These are phyloP conservation scores for Umbelopsis sp. DNA, from an alignment of 192 early-diverging fungal genomes.

Conservation along the genomic window DNA sequence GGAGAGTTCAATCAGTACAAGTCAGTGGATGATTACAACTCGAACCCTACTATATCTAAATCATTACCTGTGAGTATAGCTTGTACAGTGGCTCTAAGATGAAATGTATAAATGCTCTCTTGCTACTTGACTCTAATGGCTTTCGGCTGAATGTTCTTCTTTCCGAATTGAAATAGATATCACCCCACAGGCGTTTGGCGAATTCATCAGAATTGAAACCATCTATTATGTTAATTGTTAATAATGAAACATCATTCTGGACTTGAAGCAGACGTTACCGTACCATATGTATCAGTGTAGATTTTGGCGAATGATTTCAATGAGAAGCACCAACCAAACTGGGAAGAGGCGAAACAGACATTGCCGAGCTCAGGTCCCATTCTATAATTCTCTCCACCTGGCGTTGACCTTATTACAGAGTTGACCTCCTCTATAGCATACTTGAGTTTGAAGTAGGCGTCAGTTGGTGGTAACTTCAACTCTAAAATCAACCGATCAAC, in stretches of 20 bases:
- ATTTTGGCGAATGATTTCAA: conserved; percentile 89
- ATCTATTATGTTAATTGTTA: conserved; percentile 32
- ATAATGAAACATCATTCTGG: not conserved
- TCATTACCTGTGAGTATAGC: conserved; percentile 73
- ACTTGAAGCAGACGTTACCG: conserved; percentile 10
- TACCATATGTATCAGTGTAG: conserved; percentile 81
- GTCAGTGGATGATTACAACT: not conserved
- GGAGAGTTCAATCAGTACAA: not conserved
- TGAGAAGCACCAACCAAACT: conserved; percentile 94
- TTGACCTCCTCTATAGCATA: conserved; percentile 98
- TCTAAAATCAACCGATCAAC: conserved; percentile 97
- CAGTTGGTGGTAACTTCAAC: conserved; percentile 92
- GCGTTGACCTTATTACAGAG: conserved; percentile 63
- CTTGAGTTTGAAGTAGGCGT: conserved; percentile 96
- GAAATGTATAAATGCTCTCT: conserved; percentile 95
- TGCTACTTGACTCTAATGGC: conserved; percentile 54
- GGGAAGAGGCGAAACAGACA: conserved; percentile 90
- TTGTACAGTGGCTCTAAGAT: conserved; percentile 96
- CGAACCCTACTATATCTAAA: conserved; percentile 31
- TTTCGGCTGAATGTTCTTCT: conserved; percentile 82
- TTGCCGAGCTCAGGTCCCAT: conserved; percentile 95
- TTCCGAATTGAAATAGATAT: conserved; percentile 87
- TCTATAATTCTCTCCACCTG: conserved; percentile 64
- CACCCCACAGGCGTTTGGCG: conserved; percentile 94
- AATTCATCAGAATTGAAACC: conserved; percentile 78